Percentiles rank a stretch among this genome's conserved stretches.
These are phyloP conservation scores for Entonaema liquescens DNA, from an alignment of 495 filamentous ascomycete species.

Conservation along the genomic window DNA sequence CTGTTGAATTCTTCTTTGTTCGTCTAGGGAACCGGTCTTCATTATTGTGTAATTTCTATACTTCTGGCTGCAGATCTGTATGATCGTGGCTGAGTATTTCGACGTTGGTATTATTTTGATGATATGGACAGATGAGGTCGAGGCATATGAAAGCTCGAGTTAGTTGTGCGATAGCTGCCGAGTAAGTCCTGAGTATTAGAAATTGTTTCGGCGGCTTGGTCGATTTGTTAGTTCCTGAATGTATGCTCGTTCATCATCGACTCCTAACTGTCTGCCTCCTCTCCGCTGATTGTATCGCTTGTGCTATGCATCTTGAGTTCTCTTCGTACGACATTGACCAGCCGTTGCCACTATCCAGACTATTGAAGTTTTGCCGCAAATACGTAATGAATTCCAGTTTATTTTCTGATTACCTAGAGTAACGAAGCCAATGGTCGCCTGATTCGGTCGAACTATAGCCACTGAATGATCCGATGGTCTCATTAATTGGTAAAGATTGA, in stretches of 20 bases:
- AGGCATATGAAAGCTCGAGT: neutral
- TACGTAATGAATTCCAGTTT: neutral
- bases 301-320: neutral
- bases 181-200: neutral
- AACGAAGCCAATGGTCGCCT: neutral
- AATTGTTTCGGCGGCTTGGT: neutral
- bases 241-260: neutral
- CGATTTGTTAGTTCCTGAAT: neutral
- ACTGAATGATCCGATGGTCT: neutral
- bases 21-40: neutral
- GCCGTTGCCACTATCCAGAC: neutral
- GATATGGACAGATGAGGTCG: neutral
- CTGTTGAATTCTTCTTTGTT: neutral
- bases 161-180: neutral
- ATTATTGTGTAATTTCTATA: neutral
- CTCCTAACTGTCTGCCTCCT: too few relatives aligned
- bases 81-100: neutral
- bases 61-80: neutral
- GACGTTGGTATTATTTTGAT: neutral
- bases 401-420: neutral
- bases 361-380: neutral
- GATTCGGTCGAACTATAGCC: neutral
- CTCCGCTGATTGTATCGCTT: neutral
- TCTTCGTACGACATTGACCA: neutral
- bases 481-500: neutral